phyloP scores from a whole-genome alignment of 441 rosid species.

The Sinapis alba region DNA sequence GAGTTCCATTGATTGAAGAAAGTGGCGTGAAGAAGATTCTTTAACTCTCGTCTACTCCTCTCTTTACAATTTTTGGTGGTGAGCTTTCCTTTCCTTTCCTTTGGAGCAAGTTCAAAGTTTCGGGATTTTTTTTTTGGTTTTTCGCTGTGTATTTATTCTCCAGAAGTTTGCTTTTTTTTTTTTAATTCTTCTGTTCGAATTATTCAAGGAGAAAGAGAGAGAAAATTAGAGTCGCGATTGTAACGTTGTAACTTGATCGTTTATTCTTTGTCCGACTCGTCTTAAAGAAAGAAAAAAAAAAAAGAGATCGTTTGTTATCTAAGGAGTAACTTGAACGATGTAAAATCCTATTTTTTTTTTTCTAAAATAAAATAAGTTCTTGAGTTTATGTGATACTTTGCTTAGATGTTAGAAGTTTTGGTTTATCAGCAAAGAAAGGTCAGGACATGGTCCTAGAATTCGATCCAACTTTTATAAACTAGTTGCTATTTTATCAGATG shows the following conservation, averaged over 20 bases:
- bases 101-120: constrained; percentile 38
- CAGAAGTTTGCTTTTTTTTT: not conserved
- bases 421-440: not conserved
- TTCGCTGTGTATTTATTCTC: constrained; percentile 33
- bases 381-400: not conserved
- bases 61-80: constrained; percentile 1
- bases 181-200: constrained; percentile 19
- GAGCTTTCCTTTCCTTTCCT: constrained; percentile 27
- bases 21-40: constrained; percentile 2
- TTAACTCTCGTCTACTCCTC: not conserved
- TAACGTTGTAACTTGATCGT: too few relatives aligned
- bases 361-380: too few relatives aligned
- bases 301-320: too few relatives aligned
- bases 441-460: not conserved
- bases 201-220: constrained; percentile 8
- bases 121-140: not conserved
- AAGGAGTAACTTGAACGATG: too few relatives aligned
- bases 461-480: not conserved
- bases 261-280: too few relatives aligned
- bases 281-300: too few relatives aligned
- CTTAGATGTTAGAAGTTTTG: not conserved
- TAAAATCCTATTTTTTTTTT: too few relatives aligned
- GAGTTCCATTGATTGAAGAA: too few relatives aligned
- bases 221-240: not conserved
- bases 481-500: not conserved